Conservation (phyloP, 1,284 basidiomycete species). For the Ganoderma multipileum region DNA sequence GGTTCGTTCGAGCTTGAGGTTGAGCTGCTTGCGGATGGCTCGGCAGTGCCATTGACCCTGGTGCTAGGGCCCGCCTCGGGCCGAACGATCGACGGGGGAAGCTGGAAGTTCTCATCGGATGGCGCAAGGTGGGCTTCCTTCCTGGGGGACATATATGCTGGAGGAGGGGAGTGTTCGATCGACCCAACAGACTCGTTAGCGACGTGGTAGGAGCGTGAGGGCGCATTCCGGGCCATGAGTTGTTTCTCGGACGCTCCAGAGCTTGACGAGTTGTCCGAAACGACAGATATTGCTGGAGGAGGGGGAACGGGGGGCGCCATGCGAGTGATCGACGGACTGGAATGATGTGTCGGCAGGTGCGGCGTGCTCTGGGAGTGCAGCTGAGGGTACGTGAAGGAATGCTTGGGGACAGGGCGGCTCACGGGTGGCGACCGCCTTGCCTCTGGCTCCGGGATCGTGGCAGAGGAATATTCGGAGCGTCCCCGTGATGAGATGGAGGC, state of each 20-base stretch:
- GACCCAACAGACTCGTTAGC: constrained; percentile 38
- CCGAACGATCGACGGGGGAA: constrained; percentile 29
- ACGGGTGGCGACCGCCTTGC: constrained; percentile 20
- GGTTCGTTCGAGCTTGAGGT: constrained; percentile 19
- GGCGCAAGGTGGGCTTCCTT: constrained; percentile 28
- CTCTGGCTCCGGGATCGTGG: constrained; percentile 15
- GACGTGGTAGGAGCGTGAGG: constrained; percentile 38
- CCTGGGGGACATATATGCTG: constrained; percentile 39
- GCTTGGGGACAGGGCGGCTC: constrained; percentile 24
- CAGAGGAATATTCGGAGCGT: constrained; percentile 28
- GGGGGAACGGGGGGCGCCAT: constrained; percentile 22
- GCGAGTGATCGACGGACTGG: constrained; percentile 19
- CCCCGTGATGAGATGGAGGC: constrained; percentile 30
- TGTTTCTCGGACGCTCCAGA: constrained; percentile 35
- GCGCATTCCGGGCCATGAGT: constrained; percentile 33
- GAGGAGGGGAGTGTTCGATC: constrained; percentile 38
- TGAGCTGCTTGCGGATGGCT: constrained; percentile 19
- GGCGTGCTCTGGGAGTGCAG: constrained; percentile 29
- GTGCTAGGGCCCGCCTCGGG: constrained; percentile 6
- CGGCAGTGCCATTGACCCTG: constrained; percentile 10
- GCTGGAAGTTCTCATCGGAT: constrained; percentile 29
- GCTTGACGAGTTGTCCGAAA: constrained; percentile 27
- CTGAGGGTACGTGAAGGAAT: constrained; percentile 29
- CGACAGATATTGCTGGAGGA: constrained; percentile 21
- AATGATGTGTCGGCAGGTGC: constrained; percentile 26